phyloP scores from a whole-genome alignment of 129 eudicot genomes.

The Flaveria trinervia region DNA sequence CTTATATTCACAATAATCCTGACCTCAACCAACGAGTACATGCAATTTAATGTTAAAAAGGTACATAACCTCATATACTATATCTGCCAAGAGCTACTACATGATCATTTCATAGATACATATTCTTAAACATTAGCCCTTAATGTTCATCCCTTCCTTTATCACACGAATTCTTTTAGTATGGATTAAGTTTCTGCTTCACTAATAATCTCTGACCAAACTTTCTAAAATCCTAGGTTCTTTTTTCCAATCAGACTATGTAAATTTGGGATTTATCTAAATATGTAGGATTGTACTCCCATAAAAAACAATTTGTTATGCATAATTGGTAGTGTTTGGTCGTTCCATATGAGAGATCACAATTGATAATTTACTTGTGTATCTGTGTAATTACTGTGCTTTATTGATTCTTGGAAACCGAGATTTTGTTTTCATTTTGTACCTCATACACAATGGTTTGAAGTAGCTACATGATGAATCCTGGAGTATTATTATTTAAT shows the following conservation, averaged over 20 bases:
- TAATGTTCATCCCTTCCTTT: slow-evolving; percentile 10
- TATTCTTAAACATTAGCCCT: not conserved
- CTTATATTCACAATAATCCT: slow-evolving; percentile 7
- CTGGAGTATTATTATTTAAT: not conserved
- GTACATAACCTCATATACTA: slow-evolving; percentile 11
- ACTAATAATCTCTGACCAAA: not conserved
- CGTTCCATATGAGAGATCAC: not conserved
- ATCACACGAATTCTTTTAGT: not conserved
- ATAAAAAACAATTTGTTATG: not conserved
- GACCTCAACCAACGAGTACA: slow-evolving; percentile 11
- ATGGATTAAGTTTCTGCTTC: not conserved
- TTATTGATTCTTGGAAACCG: slow-evolving; percentile 1
- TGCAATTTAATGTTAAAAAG: slow-evolving; percentile 18
- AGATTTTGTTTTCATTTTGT: not conserved
- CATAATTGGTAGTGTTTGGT: not conserved
- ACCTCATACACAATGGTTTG: not conserved
- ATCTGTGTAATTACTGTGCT: not conserved
- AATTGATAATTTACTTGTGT: not conserved
- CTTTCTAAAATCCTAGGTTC: not conserved
- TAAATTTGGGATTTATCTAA: not conserved
- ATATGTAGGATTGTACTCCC: not conserved
- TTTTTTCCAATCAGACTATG: not conserved
- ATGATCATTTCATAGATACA: slow-evolving; percentile 11
- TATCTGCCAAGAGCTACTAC: not conserved
- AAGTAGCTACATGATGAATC: not conserved